Evolutionary conservation across 441 rosid genomes (phyloP), one percentile per base, ranked within the genome.

Genomic region (Euphorbia schlechtendalii): DNA sequence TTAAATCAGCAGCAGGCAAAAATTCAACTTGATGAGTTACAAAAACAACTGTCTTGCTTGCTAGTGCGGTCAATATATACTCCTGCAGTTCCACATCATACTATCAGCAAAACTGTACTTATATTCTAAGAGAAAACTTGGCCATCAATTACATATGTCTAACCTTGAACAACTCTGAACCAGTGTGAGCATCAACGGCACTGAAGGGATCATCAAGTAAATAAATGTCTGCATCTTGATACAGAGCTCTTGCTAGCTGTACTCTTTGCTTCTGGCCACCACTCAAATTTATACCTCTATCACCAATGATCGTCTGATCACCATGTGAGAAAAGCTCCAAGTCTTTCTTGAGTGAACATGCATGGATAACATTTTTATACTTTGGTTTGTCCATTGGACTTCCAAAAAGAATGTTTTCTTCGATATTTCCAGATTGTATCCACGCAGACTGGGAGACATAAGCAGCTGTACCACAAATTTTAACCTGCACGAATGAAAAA

Each of bases 21-120:
- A 91, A 94, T 78, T 94, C 99, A 65, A 95, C 97, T 85, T 95
- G 99, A 84, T 95, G 99, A 43, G 99, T 95, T 76, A 95, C 99
- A 72, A 84, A 95, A 66, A 95, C 77, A 69, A 91, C 91, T 54
- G 99, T 95, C 77, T 89, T 95, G 69, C 72, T 77, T 63, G 84
- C 96, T 68, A 95, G 66, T 56, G 99, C 96, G 60, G 88, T 78
- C 81, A 95, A 65, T 75, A 95, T 91, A 73, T 95, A 95, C 58
- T 95, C 99, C 99, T 95, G 89, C 77, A 83, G 57, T 71, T 78
- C 66, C 75, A 77, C 22, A 67, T 64, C 67, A 67, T 40, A 65
- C 24, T 59, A 61, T 82, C 49, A 83, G 71, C 63, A 63, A 71
- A 76, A 66, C 28, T 76, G 21, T 56, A 61, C 59, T 65, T 1